Percentiles rank a stretch among this genome's conserved stretches.
These are phyloP conservation scores for Mrakia frigida DNA, from an alignment of 768 basidiomycete genomes.

Conservation along the genomic window DNA sequence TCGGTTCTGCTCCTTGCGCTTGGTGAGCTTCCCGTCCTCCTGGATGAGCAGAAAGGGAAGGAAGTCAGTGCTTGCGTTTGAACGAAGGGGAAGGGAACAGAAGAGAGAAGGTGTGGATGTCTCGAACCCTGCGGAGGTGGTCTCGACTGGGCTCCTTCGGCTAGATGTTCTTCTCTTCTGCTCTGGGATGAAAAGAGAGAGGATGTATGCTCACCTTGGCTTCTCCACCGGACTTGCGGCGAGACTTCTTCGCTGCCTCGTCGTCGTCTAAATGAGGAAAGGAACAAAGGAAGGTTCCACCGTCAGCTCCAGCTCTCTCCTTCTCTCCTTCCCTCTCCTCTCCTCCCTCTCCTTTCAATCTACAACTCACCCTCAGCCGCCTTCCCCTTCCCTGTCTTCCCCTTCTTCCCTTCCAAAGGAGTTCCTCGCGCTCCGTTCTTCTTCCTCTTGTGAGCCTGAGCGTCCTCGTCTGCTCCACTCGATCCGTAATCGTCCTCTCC, in stretches of 20 bases:
- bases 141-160: neutral
- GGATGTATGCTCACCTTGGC: neutral
- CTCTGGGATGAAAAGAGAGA: neutral
- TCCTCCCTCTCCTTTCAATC: neutral
- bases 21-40: conserved; percentile 70
- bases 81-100: neutral
- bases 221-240: conserved; percentile 9
- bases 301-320: neutral
- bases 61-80: neutral
- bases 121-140: neutral
- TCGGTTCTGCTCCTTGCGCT: conserved; percentile 95
- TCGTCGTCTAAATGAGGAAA: neutral
- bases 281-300: neutral
- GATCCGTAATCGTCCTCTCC: conserved; percentile 3
- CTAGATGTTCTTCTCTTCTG: neutral
- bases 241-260: conserved; percentile 1
- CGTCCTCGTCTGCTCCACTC: neutral
- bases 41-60: conserved; percentile 37
- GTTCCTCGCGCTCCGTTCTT: neutral
- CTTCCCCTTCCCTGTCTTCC: conserved; percentile 7
- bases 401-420: conserved; percentile 27
- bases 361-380: neutral
- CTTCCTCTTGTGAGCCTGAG: conserved; percentile 25
- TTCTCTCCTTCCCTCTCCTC: conserved; percentile 1
- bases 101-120: neutral